Percentiles rank a stretch among this genome's conserved stretches.
These are phyloP conservation scores for Margaritispora aquatica DNA, from an alignment of 495 filamentous ascomycete species.

Conservation along the genomic window DNA sequence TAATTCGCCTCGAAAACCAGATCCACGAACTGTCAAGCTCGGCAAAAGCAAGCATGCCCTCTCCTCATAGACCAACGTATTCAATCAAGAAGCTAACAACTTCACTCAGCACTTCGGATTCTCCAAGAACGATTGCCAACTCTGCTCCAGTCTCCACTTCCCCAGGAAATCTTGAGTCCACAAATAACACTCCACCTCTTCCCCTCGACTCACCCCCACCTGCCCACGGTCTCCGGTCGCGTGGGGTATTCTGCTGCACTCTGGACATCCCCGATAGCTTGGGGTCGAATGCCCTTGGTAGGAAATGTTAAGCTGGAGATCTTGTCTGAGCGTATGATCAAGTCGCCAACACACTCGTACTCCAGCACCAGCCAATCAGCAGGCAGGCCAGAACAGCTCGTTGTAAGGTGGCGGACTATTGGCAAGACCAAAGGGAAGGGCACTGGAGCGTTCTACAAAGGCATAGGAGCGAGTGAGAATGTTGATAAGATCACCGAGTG, in stretches of 20 bases:
- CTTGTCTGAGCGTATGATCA: conserved; percentile 79
- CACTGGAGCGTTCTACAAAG: conserved; percentile 35
- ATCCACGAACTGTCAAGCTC: conserved; percentile 81
- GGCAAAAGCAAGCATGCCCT: conserved; percentile 67
- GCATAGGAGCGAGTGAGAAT: conserved; percentile 33
- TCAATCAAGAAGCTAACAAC: conserved; percentile 5
- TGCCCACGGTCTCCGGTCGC: conserved; percentile 83
- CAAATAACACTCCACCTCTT: conserved; percentile 92
- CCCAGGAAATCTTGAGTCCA: conserved; percentile 80
- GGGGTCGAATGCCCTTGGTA: conserved; percentile 84
- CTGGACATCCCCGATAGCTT: conserved; percentile 92
- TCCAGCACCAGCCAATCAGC: conserved; percentile 1
- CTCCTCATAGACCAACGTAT: no score
- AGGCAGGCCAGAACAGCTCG: conserved; percentile 57
- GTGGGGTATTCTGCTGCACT: conserved; percentile 88
- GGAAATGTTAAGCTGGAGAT: conserved; percentile 86
- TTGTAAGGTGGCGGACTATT: conserved; percentile 74
- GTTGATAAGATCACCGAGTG: conserved; percentile 46
- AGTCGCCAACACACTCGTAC: conserved; percentile 26
- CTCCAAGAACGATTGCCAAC: conserved; percentile 84
- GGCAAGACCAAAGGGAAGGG: conserved; percentile 29
- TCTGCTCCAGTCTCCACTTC: conserved; percentile 75
- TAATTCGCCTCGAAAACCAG: conserved; percentile 34
- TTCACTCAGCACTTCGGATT: conserved; percentile 62
- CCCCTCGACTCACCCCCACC: conserved; percentile 91